Conservation (phyloP, 108 stramenopile species). For the Nitzschia inconspicua region DNA sequence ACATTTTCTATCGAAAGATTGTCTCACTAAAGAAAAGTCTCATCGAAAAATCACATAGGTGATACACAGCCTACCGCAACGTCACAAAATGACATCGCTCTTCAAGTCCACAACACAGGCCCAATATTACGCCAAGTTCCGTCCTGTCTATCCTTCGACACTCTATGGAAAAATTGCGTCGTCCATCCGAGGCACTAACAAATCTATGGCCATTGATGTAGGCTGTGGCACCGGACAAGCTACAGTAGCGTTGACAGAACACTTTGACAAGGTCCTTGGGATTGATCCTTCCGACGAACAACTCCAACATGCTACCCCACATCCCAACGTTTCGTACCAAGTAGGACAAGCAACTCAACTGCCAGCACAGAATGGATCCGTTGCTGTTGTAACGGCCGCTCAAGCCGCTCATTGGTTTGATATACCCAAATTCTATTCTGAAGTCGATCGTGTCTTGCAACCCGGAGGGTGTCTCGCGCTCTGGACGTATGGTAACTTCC, state of each 20-base stretch:
- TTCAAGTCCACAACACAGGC: neutral
- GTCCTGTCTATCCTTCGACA: constrained; percentile 3
- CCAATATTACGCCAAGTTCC: constrained; percentile 4
- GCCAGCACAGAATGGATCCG: neutral
- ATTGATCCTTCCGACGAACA: constrained; percentile 5
- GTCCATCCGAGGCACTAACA: neutral
- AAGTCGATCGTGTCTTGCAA: constrained; percentile 7
- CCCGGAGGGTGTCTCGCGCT: constrained; percentile 3
- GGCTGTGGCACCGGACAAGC: constrained; percentile 16
- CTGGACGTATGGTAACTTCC: neutral
- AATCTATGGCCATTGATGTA: constrained; percentile 1
- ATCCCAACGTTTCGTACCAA: neutral
- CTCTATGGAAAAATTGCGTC: neutral
- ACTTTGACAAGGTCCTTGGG: constrained; percentile 1
- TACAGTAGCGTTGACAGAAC: neutral
- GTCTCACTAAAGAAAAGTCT: too few relatives aligned
- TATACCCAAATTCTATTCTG: neutral
- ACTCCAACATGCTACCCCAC: neutral
- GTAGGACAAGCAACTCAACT: neutral
- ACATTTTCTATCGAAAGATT: too few relatives aligned
- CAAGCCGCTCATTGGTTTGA: constrained; percentile 12
- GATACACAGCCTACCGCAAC: neutral
- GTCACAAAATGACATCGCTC: constrained; percentile 3
- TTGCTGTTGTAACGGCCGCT: constrained; percentile 1
- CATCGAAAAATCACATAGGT: too few relatives aligned